Evolutionary conservation across 2,329 filamentous ascomycete genomes (phyloP).

Genomic region (Sporothrix luriei): DNA sequence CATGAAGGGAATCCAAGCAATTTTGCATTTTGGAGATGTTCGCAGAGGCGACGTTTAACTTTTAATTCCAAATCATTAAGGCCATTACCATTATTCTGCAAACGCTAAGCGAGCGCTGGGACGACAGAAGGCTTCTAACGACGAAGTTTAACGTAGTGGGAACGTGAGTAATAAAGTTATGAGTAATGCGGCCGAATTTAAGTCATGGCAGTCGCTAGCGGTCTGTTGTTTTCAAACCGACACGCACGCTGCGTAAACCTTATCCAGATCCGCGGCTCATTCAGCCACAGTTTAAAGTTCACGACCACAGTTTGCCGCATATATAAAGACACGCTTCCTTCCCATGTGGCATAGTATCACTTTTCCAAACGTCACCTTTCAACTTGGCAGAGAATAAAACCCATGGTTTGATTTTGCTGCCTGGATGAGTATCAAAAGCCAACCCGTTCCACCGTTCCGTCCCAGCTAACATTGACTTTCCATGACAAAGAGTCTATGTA

Average conservation of each 20-base stretch:
- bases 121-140: too few relatives aligned
- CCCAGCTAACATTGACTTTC: constrained; percentile 4
- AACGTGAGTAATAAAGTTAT: background rate
- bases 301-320: background rate
- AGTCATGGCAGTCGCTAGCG: background rate
- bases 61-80: too few relatives aligned
- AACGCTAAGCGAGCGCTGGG: too few relatives aligned
- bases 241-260: background rate
- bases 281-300: constrained; percentile 9
- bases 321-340: background rate
- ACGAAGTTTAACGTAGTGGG: too few relatives aligned
- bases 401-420: background rate
- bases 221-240: background rate
- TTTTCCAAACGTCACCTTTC: background rate
- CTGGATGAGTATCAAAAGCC: constrained; percentile 10
- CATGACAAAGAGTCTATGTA: constrained; percentile 7
- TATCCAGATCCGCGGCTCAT: background rate
- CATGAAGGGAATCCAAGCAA: too few relatives aligned
- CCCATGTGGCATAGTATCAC: background rate
- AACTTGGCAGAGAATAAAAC: constrained; percentile 1
- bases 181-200: constrained; percentile 10
- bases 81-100: too few relatives aligned
- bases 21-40: too few relatives aligned
- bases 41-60: too few relatives aligned
- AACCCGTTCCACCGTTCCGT: constrained; percentile 9